Base-by-base conservation (phyloP, 306 rosid species). In the Trichosanthes cucumerina region DNA sequence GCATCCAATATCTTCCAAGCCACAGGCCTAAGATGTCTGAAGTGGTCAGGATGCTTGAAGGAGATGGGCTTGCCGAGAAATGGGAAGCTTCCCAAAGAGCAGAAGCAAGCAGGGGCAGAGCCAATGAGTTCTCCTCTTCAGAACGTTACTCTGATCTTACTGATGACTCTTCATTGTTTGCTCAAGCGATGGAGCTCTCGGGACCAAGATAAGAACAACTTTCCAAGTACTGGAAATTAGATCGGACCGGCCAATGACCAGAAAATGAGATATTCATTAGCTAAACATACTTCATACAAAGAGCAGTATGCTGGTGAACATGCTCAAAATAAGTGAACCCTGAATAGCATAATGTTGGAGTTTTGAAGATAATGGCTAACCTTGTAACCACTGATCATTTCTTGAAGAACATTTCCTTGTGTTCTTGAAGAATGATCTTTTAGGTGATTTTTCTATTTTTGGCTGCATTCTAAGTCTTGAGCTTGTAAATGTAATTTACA, bases 41-140 rank as follows among this genome's bases (percentile, higher is more conserved):
- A 79, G 94, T 90, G 38, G 91, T 88, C 19, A 79, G 94, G 50
- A 90, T 88, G 94, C 91, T 90, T 74, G 91, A 88, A 85, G 94
- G 91, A 80, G 94, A 88, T 64, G 94, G 91, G 0, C 91, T 90
- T 60, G 94, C 88, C 26, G 90, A 88, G 81, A 90, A 86, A 79
- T 90, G 94, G 94, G 94, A 90, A 78, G 89, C 91, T 46, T 85
- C 94, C 7, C 90, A 88, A 56, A 82, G 81, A 70, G 81, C 87
- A 41, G 93, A 88, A 38, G 83, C 92, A 43, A 87, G 87, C 69
- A 85, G 90, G 75, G 65, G 87, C 74, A 87, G 84, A 83, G 86
- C 85, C 68, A 85, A 82, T 57, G 91, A 90, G 63, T 88, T 87
- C 69, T 88, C 91, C 39, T 85, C 86, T 47, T 90, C 93, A 2